phyloP scores from a whole-genome alignment of 352 stramenopile species.

The Globisporangium heterothallicum region DNA sequence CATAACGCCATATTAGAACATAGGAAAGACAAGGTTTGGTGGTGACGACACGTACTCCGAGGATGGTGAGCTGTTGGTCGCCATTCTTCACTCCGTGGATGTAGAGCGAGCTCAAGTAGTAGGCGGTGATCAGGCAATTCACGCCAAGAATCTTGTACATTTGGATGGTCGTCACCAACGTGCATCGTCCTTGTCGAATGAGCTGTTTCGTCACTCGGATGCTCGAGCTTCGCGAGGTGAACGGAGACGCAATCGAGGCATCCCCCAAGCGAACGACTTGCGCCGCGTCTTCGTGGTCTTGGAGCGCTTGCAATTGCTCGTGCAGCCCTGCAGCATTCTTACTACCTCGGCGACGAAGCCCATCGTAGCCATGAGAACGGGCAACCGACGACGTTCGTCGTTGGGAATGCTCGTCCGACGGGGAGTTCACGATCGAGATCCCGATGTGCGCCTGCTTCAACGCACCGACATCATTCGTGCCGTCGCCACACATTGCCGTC shows the following conservation, averaged over 20 bases:
- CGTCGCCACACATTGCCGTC: slow-evolving; percentile 95
- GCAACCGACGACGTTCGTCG: background rate
- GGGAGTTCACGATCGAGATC: slow-evolving; percentile 89
- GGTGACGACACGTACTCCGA: slow-evolving; percentile 38
- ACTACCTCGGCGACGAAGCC: background rate
- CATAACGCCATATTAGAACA: background rate
- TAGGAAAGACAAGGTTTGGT: background rate
- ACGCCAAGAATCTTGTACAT: slow-evolving; percentile 94
- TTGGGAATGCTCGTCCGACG: slow-evolving; percentile 2
- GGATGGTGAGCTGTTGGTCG: slow-evolving; percentile 83
- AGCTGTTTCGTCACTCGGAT: slow-evolving; percentile 84
- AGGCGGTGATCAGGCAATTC: slow-evolving; percentile 93
- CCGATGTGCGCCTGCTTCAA: slow-evolving; percentile 90
- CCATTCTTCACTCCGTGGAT: slow-evolving; percentile 94
- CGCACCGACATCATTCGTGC: slow-evolving; percentile 93
- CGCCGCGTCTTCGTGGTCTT: slow-evolving; percentile 24
- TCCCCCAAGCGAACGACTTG: slow-evolving; percentile 92
- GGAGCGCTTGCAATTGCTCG: slow-evolving; percentile 10
- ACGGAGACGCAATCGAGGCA: slow-evolving; percentile 95
- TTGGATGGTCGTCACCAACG: slow-evolving; percentile 94
- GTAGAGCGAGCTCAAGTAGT: slow-evolving; percentile 92
- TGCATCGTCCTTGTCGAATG: slow-evolving; percentile 93
- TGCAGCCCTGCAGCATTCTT: slow-evolving; percentile 12
- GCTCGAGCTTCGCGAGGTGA: slow-evolving; percentile 90
- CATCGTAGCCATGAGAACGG: background rate